Evolutionary conservation across 257 asterid genomes (phyloP).

Genomic region (Nicotiana obtusifolia): DNA sequence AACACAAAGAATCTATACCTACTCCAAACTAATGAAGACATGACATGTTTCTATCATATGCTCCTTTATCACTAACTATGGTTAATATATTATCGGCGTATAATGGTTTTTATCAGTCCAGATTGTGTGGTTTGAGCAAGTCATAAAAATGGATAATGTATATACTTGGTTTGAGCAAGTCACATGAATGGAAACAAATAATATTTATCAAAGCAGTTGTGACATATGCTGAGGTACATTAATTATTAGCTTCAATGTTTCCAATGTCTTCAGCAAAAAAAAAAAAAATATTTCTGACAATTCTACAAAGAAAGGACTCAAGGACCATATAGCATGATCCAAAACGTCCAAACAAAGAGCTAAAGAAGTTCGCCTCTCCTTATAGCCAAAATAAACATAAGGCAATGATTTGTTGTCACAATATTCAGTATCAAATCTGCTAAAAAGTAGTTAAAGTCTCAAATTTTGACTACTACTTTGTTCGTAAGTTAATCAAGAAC

Average conservation of each 20-base stretch:
- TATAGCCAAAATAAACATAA: neutral
- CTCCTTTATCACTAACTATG: no score
- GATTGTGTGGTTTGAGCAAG: no score
- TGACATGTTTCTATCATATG: no score
- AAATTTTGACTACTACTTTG: neutral
- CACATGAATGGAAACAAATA: neutral
- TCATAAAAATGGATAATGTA: neutral
- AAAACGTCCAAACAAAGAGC: neutral
- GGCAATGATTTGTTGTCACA: neutral
- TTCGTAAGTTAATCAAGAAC: slow-evolving; percentile 15
- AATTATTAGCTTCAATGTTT: neutral
- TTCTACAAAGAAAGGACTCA: neutral
- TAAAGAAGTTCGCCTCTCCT: neutral
- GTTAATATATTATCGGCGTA: no score
- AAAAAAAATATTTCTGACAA: neutral
- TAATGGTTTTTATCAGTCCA: no score
- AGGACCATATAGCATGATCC: neutral
- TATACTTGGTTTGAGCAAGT: neutral
- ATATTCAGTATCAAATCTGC: neutral
- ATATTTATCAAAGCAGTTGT: neutral
- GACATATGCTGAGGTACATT: neutral
- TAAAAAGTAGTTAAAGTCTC: neutral
- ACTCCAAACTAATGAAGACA: no score
- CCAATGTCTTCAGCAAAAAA: no score
- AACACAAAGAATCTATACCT: no score